Evolutionary conservation across 441 rosid genomes (phyloP).

Genomic region (Gossypium gossypioides): DNA sequence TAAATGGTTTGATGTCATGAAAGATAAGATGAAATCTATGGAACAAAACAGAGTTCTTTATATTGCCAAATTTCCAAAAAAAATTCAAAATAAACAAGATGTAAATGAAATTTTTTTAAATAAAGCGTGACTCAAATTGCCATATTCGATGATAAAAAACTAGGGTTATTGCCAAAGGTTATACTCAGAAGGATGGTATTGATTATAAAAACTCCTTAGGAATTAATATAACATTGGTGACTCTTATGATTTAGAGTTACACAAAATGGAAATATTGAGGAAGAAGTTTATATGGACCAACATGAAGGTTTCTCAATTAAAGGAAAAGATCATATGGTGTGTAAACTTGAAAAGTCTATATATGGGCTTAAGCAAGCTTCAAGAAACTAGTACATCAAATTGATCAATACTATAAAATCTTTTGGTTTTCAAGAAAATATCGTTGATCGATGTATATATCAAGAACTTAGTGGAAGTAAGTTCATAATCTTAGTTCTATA

Average conservation of each 20-base stretch:
- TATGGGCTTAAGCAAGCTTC: background rate
- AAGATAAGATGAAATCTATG: background rate
- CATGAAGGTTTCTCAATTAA: too few species aligned
- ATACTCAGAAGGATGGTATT: background rate
- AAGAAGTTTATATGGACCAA: too few species aligned
- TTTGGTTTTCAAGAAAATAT: background rate
- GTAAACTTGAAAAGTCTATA: background rate
- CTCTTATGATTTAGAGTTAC: background rate
- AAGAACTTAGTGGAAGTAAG: background rate
- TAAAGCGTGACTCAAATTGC: background rate
- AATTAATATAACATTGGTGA: background rate
- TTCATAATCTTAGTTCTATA: background rate
- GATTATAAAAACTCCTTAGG: background rate
- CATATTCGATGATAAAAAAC: background rate
- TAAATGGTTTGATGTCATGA: background rate
- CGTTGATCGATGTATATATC: background rate
- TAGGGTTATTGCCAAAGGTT: background rate
- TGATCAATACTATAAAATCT: background rate
- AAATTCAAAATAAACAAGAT: background rate
- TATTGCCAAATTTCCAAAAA: background rate
- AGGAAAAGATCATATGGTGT: too few species aligned
- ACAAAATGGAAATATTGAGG: background rate
- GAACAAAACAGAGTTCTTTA: background rate
- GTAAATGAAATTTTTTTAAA: background rate
- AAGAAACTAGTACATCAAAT: background rate